A percentile compares a stretch with the other conserved stretches of the same genome.
Conservation (phyloP, 2,329 filamentous ascomycete genomes). For the Boeremia lycopersici region DNA sequence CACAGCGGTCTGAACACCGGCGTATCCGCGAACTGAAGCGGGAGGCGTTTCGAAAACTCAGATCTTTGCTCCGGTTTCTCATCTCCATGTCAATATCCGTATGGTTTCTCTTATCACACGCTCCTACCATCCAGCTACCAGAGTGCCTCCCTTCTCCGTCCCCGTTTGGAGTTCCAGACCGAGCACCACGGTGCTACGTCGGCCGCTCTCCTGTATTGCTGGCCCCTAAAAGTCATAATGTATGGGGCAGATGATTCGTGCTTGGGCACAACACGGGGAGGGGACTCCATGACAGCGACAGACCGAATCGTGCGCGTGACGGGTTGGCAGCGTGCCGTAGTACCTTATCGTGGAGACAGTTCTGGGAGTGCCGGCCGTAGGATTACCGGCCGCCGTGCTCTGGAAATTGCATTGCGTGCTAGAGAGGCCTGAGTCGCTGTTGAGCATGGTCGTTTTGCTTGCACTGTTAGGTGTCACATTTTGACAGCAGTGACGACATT, state of each 20-base stretch:
- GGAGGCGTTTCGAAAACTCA: constrained; percentile 1
- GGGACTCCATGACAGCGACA: constrained; percentile 8
- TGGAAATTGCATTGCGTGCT: constrained; percentile 8
- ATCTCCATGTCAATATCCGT: not conserved
- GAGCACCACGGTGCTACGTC: not conserved
- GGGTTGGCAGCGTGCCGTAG: constrained; percentile 1
- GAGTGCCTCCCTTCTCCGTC: not conserved
- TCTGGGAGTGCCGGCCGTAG: constrained; percentile 1
- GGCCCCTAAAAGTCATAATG: constrained; percentile 8
- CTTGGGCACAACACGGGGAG: not conserved
- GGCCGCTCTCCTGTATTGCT: not conserved
- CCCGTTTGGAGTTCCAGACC: not conserved
- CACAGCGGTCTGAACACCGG: no score
- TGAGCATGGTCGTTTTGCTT: not conserved
- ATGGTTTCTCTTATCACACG: not conserved
- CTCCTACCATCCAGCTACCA: not conserved
- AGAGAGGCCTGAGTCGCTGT: not conserved
- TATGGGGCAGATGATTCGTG: constrained; percentile 1
- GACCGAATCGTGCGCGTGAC: constrained; percentile 8
- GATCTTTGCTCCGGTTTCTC: not conserved
- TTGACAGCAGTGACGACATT: not conserved
- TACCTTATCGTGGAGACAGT: constrained; percentile 1
- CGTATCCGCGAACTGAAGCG: not conserved
- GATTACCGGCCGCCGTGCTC: constrained; percentile 2
- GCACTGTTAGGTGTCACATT: not conserved